phyloP scores from a whole-genome alignment of 1,284 basidiomycete genomes.

The Rhodotorula sp. region DNA sequence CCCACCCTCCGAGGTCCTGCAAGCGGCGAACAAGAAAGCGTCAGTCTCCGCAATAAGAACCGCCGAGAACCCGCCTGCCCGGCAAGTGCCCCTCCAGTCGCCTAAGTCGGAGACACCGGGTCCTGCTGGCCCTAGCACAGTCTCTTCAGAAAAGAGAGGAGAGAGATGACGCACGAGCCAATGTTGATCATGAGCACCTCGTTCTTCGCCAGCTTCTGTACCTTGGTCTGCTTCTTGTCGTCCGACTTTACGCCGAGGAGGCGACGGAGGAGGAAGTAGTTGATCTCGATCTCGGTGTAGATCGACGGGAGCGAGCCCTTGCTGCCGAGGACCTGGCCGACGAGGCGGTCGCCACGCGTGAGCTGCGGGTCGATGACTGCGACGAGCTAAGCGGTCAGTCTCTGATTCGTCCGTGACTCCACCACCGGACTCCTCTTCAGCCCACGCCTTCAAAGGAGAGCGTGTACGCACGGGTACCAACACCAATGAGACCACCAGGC shows the following conservation, averaged over 20 bases:
- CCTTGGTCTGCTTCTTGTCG: slow-evolving; percentile 97
- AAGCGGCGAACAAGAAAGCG: not conserved
- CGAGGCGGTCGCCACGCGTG: slow-evolving; percentile 92
- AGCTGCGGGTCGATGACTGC: slow-evolving; percentile 67
- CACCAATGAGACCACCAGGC: slow-evolving; percentile 96
- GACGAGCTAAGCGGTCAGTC: not conserved
- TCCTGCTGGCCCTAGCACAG: slow-evolving; percentile 48
- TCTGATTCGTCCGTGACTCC: not conserved
- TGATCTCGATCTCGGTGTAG: slow-evolving; percentile 89
- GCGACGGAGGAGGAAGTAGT: slow-evolving; percentile 86
- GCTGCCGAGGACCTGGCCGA: slow-evolving; percentile 92
- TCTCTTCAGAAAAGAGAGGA: slow-evolving; percentile 19
- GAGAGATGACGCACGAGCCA: slow-evolving; percentile 46
- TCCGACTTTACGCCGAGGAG: slow-evolving; percentile 97
- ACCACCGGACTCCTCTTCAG: too few species aligned
- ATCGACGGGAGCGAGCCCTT: slow-evolving; percentile 92
- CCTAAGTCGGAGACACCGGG: too few species aligned
- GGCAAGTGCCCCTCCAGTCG: too few species aligned
- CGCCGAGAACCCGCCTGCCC: too few species aligned
- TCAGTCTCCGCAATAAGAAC: too few species aligned
- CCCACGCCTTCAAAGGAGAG: not conserved
- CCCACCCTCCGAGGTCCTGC: slow-evolving; percentile 72
- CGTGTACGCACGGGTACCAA: slow-evolving; percentile 69
- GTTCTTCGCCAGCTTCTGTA: slow-evolving; percentile 86
- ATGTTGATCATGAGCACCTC: slow-evolving; percentile 71